Evolutionary conservation across 306 rosid genomes (phyloP).

Genomic region (Myrica gale): DNA sequence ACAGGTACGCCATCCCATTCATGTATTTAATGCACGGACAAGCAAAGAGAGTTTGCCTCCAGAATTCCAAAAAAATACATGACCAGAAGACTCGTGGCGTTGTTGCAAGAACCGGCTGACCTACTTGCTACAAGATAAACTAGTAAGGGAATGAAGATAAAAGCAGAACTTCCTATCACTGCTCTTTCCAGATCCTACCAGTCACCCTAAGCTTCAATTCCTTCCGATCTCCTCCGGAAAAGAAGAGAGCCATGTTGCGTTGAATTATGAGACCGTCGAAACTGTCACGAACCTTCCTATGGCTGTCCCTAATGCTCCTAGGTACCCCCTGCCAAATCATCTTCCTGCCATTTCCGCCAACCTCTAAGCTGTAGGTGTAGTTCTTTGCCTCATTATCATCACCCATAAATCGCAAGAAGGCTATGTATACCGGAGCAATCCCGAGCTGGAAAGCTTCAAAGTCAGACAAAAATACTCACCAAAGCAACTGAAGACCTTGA

Average conservation of each 20-base stretch:
- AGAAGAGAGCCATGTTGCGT: slow-evolving; percentile 86
- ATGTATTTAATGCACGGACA: slow-evolving; percentile 45
- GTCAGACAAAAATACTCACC: slow-evolving; percentile 83
- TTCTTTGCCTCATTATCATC: slow-evolving; percentile 87
- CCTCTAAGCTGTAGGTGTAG: slow-evolving; percentile 87
- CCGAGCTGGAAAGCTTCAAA: slow-evolving; percentile 95
- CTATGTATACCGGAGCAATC: slow-evolving; percentile 84
- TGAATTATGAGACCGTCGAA: slow-evolving; percentile 90
- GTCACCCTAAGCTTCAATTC: slow-evolving; percentile 83
- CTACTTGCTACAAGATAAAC: slow-evolving; percentile 36
- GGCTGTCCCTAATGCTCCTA: slow-evolving; percentile 82
- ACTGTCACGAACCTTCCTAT: slow-evolving; percentile 83
- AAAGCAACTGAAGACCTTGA: slow-evolving; percentile 86
- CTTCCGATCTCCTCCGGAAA: slow-evolving; percentile 74
- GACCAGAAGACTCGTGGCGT: slow-evolving; percentile 34
- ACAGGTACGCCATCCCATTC: slow-evolving; percentile 34
- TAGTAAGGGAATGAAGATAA: slow-evolving; percentile 21
- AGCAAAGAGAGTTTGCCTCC: slow-evolving; percentile 87
- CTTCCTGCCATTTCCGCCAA: slow-evolving; percentile 93
- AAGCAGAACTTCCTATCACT: slow-evolving; percentile 30
- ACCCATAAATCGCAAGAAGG: slow-evolving; percentile 89
- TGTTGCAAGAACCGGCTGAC: slow-evolving; percentile 25
- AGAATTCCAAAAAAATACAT: slow-evolving; percentile 46
- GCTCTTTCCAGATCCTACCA: slow-evolving; percentile 94
- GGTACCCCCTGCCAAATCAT: slow-evolving; percentile 93